These are phyloP conservation scores for Leptomonas seymouri DNA, from an alignment of 208 protist species.

Conservation along the genomic window DNA sequence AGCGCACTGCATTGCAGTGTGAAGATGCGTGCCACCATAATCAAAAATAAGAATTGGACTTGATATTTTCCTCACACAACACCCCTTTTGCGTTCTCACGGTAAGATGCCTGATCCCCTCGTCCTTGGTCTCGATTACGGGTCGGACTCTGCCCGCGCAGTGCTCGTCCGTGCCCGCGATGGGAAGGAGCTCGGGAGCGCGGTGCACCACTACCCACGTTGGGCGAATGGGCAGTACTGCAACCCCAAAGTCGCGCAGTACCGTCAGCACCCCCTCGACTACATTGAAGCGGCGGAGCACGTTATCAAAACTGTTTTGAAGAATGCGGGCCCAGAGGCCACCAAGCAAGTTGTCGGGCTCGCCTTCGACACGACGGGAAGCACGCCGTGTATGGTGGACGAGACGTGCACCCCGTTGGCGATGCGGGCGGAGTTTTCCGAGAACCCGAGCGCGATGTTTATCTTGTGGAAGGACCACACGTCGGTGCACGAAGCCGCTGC, in stretches of 20 bases:
- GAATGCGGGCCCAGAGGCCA: conserved; percentile 14
- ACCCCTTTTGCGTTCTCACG: background rate
- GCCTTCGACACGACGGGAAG: conserved; percentile 56
- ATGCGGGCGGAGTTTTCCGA: conserved; percentile 37
- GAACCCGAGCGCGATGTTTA: conserved; percentile 67
- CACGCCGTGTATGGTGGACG: conserved; percentile 57
- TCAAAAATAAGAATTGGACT: background rate
- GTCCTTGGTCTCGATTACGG: conserved; percentile 65
- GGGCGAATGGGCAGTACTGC: conserved; percentile 42
- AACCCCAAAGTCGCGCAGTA: conserved; percentile 47
- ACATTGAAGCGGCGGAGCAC: conserved; percentile 47
- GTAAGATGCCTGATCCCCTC: conserved; percentile 27
- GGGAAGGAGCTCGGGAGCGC: conserved; percentile 44
- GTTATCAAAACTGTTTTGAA: conserved; percentile 35
- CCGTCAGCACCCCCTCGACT: conserved; percentile 60
- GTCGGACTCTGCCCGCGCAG: conserved; percentile 49
- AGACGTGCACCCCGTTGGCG: conserved; percentile 41
- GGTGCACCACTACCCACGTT: conserved; percentile 47
- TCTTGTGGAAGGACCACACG: conserved; percentile 73
- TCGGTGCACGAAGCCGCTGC: conserved; percentile 50
- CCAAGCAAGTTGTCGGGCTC: conserved; percentile 42
- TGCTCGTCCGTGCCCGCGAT: conserved; percentile 47
- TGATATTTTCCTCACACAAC: background rate
- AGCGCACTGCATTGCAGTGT: too few species aligned
- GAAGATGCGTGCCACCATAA: background rate